Conservation (phyloP, 768 basidiomycete species). For the Tylopilus felleus region DNA sequence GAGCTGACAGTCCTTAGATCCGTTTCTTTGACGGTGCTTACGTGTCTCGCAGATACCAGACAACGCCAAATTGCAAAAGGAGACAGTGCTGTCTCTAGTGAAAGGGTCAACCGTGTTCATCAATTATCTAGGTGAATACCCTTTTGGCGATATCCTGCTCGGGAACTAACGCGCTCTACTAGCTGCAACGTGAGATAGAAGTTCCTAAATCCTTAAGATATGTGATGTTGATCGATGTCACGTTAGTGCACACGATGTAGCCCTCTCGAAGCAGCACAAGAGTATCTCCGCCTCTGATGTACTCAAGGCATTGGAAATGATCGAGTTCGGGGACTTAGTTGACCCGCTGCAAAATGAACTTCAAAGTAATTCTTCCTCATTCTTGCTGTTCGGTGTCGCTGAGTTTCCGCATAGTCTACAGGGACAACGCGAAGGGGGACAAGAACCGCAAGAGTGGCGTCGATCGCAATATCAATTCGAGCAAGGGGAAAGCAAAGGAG, state of each 20-base stretch:
- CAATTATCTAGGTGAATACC: slow-evolving; percentile 75
- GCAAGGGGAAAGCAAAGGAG: slow-evolving; percentile 32
- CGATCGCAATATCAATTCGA: slow-evolving; percentile 24
- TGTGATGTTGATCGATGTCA: slow-evolving; percentile 4
- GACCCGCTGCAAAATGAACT: slow-evolving; percentile 63
- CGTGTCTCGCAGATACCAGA: slow-evolving; percentile 67
- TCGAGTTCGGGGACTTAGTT: slow-evolving; percentile 72
- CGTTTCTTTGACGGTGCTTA: background rate
- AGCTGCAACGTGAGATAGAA: slow-evolving; percentile 45
- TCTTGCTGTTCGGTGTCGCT: background rate
- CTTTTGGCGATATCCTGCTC: background rate
- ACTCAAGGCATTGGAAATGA: slow-evolving; percentile 76
- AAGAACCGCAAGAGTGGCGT: slow-evolving; percentile 40
- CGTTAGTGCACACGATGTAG: slow-evolving; percentile 82
- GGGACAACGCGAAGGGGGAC: slow-evolving; percentile 58
- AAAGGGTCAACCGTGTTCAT: slow-evolving; percentile 95
- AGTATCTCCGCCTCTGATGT: slow-evolving; percentile 89
- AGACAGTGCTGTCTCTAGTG: slow-evolving; percentile 77
- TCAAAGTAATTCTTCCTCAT: slow-evolving; percentile 38
- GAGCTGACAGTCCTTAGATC: slow-evolving; percentile 27
- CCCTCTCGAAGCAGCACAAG: slow-evolving; percentile 79
- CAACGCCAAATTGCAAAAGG: slow-evolving; percentile 84
- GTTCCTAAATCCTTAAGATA: background rate
- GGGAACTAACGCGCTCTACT: slow-evolving; percentile 1
- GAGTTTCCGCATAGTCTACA: slow-evolving; percentile 49